Evolutionary conservation across 192 early-diverging fungal genomes (phyloP).

Genomic region (Oehlia diaphana): DNA sequence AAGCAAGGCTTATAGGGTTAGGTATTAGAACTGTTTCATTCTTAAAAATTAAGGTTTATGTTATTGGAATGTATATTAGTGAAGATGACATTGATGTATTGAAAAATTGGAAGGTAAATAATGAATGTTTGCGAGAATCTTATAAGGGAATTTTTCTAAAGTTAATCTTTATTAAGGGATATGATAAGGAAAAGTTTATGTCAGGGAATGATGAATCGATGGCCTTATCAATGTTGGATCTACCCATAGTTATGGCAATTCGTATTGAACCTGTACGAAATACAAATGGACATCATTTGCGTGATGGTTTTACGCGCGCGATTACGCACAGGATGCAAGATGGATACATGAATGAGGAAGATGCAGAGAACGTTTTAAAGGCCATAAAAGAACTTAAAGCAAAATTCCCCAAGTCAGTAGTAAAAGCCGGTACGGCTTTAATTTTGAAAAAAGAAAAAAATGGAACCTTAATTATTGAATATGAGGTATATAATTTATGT

Average conservation of each 20-base stretch:
- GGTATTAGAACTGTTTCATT: slow-evolving; percentile 57
- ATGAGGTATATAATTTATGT: slow-evolving; percentile 27
- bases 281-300: slow-evolving; percentile 55
- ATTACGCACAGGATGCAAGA: slow-evolving; percentile 46
- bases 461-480: slow-evolving; percentile 41
- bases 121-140: not conserved
- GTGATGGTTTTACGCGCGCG: slow-evolving; percentile 55
- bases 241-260: slow-evolving; percentile 50
- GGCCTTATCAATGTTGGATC: slow-evolving; percentile 34
- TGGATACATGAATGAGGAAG: slow-evolving; percentile 39
- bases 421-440: slow-evolving; percentile 47
- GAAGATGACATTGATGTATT: slow-evolving; percentile 44
- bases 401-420: slow-evolving; percentile 48
- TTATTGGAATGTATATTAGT: slow-evolving; percentile 51
- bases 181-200: slow-evolving; percentile 39
- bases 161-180: slow-evolving; percentile 27
- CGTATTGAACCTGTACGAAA: slow-evolving; percentile 46
- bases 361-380: slow-evolving; percentile 49
- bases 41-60: slow-evolving; percentile 55
- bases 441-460: slow-evolving; percentile 48
- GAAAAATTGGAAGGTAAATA: slow-evolving; percentile 36
- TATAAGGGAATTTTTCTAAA: not conserved
- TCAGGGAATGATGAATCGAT: slow-evolving; percentile 28
- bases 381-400: slow-evolving; percentile 54
- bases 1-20: slow-evolving; percentile 49